Percentiles rank a stretch among this genome's conserved stretches.
Conservation (phyloP, 2,329 filamentous ascomycete genomes). For the Myriosclerotinia duriaeana region DNA sequence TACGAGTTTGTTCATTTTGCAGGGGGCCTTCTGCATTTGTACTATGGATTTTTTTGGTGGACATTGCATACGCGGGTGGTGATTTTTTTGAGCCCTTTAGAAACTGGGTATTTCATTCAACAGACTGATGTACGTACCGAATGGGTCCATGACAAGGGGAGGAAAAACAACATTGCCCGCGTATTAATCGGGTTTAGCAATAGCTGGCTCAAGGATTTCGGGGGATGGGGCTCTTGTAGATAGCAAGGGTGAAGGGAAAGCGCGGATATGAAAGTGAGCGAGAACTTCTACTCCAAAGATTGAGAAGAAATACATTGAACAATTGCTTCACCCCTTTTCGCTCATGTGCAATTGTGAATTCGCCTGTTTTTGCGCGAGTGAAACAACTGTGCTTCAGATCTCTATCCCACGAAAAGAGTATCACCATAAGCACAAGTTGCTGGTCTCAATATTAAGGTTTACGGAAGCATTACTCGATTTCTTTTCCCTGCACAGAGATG, state of each 20-base stretch:
- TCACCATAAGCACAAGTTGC: too few species aligned
- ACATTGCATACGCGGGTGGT: constrained; percentile 6
- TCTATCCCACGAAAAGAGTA: background rate
- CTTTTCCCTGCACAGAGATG: constrained; percentile 22
- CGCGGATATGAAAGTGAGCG: background rate
- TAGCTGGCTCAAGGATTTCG: background rate
- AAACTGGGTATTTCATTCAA: background rate
- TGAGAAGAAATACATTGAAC: background rate
- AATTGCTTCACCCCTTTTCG: background rate
- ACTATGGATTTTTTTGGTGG: constrained; percentile 9
- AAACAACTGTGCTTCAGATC: too few species aligned
- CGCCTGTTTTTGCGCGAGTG: background rate
- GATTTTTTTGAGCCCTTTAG: constrained; percentile 14
- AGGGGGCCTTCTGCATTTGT: constrained; percentile 5
- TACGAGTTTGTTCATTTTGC: constrained; percentile 10
- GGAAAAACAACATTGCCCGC: constrained; percentile 2
- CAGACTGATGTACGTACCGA: background rate
- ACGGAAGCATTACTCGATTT: background rate
- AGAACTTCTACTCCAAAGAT: background rate
- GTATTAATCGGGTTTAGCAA: constrained; percentile 1
- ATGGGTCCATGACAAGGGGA: background rate
- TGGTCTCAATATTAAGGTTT: background rate
- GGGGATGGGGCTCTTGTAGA: background rate
- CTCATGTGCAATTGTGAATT: background rate
- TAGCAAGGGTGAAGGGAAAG: background rate